phyloP scores from a whole-genome alignment of 2,329 filamentous ascomycete species.

The Exophiala phaeomuriformis region DNA sequence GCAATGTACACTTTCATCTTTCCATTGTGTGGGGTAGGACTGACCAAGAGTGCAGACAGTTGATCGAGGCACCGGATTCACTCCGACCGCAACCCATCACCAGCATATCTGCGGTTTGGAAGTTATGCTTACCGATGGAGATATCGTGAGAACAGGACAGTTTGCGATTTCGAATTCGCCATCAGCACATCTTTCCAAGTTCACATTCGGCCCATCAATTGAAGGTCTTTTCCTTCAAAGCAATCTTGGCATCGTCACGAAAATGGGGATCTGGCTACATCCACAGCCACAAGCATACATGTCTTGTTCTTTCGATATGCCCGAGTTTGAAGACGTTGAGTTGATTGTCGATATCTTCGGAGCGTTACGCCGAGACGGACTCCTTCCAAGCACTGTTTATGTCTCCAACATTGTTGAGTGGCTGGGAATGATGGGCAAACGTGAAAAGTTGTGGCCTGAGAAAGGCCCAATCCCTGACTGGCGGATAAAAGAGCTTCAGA shows the following conservation, averaged over 20 bases:
- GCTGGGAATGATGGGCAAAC: slow-evolving; percentile 17
- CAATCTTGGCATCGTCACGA: slow-evolving; percentile 26
- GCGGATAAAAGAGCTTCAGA: slow-evolving; percentile 15
- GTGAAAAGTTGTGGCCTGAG: slow-evolving; percentile 14
- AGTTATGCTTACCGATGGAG: slow-evolving; percentile 37
- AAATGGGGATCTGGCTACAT: slow-evolving; percentile 26
- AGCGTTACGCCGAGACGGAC: slow-evolving; percentile 12
- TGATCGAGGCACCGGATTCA: slow-evolving; percentile 37
- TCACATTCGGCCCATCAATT: slow-evolving; percentile 21
- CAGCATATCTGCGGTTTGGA: slow-evolving; percentile 41
- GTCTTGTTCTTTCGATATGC: slow-evolving; percentile 32
- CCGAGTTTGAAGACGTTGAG: slow-evolving; percentile 19
- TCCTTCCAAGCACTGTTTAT: slow-evolving; percentile 19
- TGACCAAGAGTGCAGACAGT: slow-evolving; percentile 29
- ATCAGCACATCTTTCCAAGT: slow-evolving; percentile 18
- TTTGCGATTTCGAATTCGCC: slow-evolving; percentile 29
- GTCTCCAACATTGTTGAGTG: slow-evolving; percentile 21
- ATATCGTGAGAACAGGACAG: slow-evolving; percentile 38
- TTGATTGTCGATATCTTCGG: slow-evolving; percentile 18
- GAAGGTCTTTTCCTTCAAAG: slow-evolving; percentile 26
- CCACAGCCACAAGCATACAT: slow-evolving; percentile 29
- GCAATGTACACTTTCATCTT: slow-evolving; percentile 32
- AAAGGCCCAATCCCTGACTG: slow-evolving; percentile 17
- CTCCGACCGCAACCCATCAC: slow-evolving; percentile 39
- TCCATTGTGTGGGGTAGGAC: neutral